phyloP scores from a whole-genome alignment of 2,329 filamentous ascomycete genomes.

The Xylaria sp. region DNA sequence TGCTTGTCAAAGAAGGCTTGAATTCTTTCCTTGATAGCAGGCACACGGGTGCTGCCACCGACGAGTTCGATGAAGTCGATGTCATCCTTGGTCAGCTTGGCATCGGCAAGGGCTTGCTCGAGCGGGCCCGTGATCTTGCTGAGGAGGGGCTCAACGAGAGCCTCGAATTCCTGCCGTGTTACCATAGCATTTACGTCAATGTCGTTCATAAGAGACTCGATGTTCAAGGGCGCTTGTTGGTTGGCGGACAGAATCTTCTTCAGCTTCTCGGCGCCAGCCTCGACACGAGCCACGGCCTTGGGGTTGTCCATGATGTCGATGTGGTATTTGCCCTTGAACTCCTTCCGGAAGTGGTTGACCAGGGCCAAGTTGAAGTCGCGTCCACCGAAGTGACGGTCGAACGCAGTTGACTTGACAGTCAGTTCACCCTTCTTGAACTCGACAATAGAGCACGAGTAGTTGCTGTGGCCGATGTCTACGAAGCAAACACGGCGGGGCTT shows the following conservation, averaged over 20 bases:
- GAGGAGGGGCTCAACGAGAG: slow-evolving; percentile 84
- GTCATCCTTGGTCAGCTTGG: slow-evolving; percentile 87
- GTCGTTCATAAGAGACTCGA: slow-evolving; percentile 99
- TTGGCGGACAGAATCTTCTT: slow-evolving; percentile 99
- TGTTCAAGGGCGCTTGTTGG: slow-evolving; percentile 88
- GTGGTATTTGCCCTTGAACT: slow-evolving; percentile 98
- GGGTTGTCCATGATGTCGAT: slow-evolving; percentile 90
- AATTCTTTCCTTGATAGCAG: slow-evolving; percentile 88
- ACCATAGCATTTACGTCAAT: slow-evolving; percentile 87
- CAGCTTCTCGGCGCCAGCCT: slow-evolving; percentile 90
- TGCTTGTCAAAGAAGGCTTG: slow-evolving; percentile 89
- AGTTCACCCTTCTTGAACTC: slow-evolving; percentile 98
- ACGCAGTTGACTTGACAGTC: slow-evolving; percentile 88
- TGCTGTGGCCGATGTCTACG: slow-evolving; percentile 94
- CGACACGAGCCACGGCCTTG: slow-evolving; percentile 86
- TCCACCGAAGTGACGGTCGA: slow-evolving; percentile 95
- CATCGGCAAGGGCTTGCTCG: slow-evolving; percentile 92
- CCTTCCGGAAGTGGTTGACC: slow-evolving; percentile 90
- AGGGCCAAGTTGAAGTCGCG: slow-evolving; percentile 96
- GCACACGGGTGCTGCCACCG: slow-evolving; percentile 92
- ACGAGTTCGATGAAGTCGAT: slow-evolving; percentile 94
- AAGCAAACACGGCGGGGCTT: slow-evolving; percentile 90
- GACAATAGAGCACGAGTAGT: slow-evolving; percentile 92
- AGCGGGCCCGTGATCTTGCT: slow-evolving; percentile 74
- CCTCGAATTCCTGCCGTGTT: slow-evolving; percentile 93